Conservation (phyloP, 2,329 filamentous ascomycete species). For the Microsporum ferrugineum region DNA sequence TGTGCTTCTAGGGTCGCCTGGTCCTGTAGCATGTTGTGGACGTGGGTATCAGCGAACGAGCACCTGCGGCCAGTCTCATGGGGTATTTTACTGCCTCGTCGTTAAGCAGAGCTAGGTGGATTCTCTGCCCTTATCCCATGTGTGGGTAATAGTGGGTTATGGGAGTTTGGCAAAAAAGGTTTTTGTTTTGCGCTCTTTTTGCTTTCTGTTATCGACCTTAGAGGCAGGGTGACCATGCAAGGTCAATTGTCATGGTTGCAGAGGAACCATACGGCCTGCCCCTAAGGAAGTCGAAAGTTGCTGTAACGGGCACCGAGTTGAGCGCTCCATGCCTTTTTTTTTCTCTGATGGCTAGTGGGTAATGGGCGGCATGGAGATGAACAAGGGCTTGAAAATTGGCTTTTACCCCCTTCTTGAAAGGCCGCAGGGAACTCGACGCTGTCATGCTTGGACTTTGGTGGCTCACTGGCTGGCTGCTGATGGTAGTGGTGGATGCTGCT, state of each 20-base stretch:
- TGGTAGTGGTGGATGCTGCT: not conserved
- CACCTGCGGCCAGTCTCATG: not conserved
- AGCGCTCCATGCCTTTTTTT: conserved; percentile 1
- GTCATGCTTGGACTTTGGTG: not conserved
- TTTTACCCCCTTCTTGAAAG: conserved; percentile 1
- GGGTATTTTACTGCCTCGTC: not conserved
- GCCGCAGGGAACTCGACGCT: not conserved
- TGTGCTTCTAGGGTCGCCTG: not conserved
- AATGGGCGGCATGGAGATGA: not conserved
- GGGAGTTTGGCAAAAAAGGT: not conserved
- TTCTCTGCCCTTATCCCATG: not conserved
- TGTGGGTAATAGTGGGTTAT: not conserved
- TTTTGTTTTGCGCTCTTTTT: not conserved
- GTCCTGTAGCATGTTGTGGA: not conserved
- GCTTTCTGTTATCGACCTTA: conserved; percentile 1
- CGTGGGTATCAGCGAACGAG: not conserved
- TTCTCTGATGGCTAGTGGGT: not conserved
- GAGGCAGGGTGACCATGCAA: not conserved
- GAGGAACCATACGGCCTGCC: not conserved
- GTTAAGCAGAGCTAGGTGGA: conserved; percentile 1
- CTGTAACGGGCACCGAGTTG: conserved; percentile 1
- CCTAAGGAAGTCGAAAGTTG: not conserved
- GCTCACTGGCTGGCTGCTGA: not conserved
- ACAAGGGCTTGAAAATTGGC: conserved; percentile 1
- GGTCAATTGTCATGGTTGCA: not conserved